These are phyloP conservation scores for Euclidium syriacum DNA, from an alignment of 345 rosid species.

Conservation along the genomic window DNA sequence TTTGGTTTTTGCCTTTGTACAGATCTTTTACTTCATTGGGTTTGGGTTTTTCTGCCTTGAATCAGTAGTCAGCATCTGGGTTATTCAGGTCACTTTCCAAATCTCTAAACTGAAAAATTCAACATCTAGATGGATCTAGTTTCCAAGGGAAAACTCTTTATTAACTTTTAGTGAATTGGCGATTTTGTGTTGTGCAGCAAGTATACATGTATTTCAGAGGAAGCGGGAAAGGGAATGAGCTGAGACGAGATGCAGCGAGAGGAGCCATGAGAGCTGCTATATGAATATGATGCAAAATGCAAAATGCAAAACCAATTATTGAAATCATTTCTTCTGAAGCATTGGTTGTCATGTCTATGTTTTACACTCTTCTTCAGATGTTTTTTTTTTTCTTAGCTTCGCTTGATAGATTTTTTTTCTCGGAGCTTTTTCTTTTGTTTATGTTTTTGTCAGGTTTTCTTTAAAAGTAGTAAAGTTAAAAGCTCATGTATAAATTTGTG, in stretches of 20 bases:
- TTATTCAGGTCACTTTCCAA: conserved; percentile 56
- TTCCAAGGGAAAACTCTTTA: neutral
- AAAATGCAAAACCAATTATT: neutral
- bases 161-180: conserved; percentile 10
- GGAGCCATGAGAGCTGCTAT: conserved; percentile 69
- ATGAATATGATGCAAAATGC: conserved; percentile 38
- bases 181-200: conserved; percentile 42
- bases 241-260: conserved; percentile 51
- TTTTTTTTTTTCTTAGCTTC: neutral
- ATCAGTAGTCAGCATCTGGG: conserved; percentile 82
- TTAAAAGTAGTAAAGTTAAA: neutral
- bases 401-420: neutral
- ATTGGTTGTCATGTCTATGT: neutral
- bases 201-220: conserved; percentile 85
- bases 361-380: conserved; percentile 5
- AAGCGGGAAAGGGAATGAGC: conserved; percentile 60
- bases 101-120: neutral
- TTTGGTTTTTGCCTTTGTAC: conserved; percentile 14
- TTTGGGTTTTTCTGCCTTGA: conserved; percentile 70
- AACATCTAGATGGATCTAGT: neutral
- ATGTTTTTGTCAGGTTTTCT: neutral
- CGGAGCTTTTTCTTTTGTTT: neutral
- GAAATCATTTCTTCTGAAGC: neutral
- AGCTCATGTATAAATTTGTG: conserved; percentile 4
- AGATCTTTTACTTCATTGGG: conserved; percentile 89